Conservation (phyloP, 1,284 basidiomycete species). For the Ceratorhiza oryzae-sativae region DNA sequence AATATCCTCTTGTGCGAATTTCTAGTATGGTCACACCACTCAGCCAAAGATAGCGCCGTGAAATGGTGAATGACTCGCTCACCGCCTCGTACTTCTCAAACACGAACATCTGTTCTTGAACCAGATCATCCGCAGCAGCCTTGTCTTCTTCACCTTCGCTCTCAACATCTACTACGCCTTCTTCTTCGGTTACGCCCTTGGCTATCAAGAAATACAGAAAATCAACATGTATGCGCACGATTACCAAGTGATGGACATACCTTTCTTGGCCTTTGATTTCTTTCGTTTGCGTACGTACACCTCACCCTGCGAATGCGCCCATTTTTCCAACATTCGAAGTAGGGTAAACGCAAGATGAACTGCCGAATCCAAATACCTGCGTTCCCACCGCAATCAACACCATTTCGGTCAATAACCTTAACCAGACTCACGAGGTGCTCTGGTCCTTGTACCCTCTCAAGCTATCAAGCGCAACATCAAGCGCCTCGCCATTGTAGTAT, state of each 20-base stretch:
- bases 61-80: conserved; percentile 47
- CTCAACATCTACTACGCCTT: conserved; percentile 55
- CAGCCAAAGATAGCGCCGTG: neutral
- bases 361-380: conserved; percentile 81
- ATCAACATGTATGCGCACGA: neutral
- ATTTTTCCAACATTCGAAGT: conserved; percentile 85
- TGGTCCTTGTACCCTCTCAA: conserved; percentile 76
- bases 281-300: conserved; percentile 79
- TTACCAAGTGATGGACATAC: neutral
- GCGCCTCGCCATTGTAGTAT: conserved; percentile 91
- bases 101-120: conserved; percentile 84
- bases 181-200: conserved; percentile 59
- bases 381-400: neutral
- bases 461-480: conserved; percentile 83
- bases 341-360: conserved; percentile 83
- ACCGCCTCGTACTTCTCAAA: conserved; percentile 90
- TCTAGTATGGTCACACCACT: conserved; percentile 54
- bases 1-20: conserved; percentile 85
- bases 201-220: conserved; percentile 43
- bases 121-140: conserved; percentile 67
- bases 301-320: conserved; percentile 74
- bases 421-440: conserved; percentile 52
- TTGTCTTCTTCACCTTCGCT: conserved; percentile 46
- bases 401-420: neutral
- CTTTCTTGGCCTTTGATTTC: conserved; percentile 59